phyloP scores from a whole-genome alignment of 2,329 filamentous ascomycete species.

The Mycocentrospora acerina region DNA sequence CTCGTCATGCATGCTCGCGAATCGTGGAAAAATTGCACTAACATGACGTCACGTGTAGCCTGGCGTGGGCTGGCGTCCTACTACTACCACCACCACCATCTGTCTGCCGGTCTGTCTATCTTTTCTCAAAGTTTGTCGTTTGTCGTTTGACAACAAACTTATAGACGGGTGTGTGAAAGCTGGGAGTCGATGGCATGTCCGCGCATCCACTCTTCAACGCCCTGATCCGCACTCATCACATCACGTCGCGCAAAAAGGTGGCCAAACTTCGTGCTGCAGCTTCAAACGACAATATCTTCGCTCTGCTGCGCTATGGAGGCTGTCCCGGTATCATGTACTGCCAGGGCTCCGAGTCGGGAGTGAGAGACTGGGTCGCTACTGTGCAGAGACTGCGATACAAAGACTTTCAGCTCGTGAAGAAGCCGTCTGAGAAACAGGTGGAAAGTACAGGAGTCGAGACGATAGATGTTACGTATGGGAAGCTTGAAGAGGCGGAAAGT shows the following conservation, averaged over 20 bases:
- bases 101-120: no score
- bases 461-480: slow-evolving; percentile 25
- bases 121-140: no score
- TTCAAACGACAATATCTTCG: slow-evolving; percentile 60
- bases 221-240: slow-evolving; percentile 77
- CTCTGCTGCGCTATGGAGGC: slow-evolving; percentile 67
- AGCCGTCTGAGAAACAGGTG: slow-evolving; percentile 47
- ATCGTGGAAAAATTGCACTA: slow-evolving; percentile 19
- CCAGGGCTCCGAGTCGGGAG: slow-evolving; percentile 59
- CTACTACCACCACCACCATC: no score
- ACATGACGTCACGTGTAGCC: slow-evolving; percentile 30
- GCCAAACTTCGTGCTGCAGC: slow-evolving; percentile 65
- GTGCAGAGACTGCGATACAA: slow-evolving; percentile 70
- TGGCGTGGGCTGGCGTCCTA: no score
- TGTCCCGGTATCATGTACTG: slow-evolving; percentile 79
- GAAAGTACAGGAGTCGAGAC: slow-evolving; percentile 1
- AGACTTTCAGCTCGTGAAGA: slow-evolving; percentile 65
- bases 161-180: neutral
- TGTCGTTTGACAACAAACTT: no score
- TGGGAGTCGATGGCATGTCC: slow-evolving; percentile 20
- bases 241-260: slow-evolving; percentile 77
- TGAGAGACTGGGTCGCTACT: slow-evolving; percentile 64
- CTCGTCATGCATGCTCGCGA: slow-evolving; percentile 12
- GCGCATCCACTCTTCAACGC: slow-evolving; percentile 50
- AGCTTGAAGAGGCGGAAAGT: slow-evolving; percentile 59